Conservation (phyloP, 139 green algal genomes). For the Ostreobium quekettii region DNA sequence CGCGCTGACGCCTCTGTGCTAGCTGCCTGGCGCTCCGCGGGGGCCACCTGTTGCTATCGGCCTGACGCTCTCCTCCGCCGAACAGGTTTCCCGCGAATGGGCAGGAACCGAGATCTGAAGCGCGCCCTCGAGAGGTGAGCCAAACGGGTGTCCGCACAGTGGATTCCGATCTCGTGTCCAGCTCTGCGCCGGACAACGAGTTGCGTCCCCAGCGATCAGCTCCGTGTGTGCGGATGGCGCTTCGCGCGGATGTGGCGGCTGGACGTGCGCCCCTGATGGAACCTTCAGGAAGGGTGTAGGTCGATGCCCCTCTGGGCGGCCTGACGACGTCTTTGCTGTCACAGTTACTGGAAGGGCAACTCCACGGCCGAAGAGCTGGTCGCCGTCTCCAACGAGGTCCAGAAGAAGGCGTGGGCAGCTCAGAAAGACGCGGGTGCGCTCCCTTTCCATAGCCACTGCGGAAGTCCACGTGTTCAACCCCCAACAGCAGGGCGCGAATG, state of each 20-base stretch:
- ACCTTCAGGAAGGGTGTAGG: background rate
- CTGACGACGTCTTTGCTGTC: background rate
- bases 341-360: conserved; percentile 62
- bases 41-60: too few species aligned
- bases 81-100: conserved; percentile 67
- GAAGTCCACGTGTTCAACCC: too few species aligned
- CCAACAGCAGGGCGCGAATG: too few species aligned
- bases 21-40: too few species aligned
- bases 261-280: background rate
- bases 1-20: too few species aligned
- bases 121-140: conserved; percentile 59
- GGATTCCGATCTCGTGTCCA: background rate
- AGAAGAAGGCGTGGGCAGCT: conserved; percentile 40
- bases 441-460: too few species aligned
- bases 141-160: background rate
- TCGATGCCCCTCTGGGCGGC: background rate
- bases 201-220: too few species aligned
- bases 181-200: background rate
- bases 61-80: too few species aligned
- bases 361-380: conserved; percentile 42
- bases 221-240: too few species aligned
- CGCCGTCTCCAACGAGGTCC: conserved; percentile 22
- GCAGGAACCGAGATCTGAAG: conserved; percentile 76
- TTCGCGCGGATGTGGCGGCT: background rate
- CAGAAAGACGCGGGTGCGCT: conserved; percentile 47